Evolutionary conservation across 2,329 filamentous ascomycete genomes (phyloP), one percentile per base, ranked within the genome.

Genomic region (Leptographium procerum): DNA sequence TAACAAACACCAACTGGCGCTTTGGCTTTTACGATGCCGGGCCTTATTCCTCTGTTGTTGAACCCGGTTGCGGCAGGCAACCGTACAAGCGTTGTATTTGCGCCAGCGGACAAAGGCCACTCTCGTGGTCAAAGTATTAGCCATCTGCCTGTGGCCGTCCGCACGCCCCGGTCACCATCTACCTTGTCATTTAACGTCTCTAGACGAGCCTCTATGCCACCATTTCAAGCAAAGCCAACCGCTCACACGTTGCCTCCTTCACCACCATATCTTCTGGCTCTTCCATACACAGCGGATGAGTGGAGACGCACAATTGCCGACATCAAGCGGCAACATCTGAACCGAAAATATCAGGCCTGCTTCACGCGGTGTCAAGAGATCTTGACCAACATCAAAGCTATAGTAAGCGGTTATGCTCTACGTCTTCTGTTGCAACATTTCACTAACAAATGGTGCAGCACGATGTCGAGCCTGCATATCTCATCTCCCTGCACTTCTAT

Each of bases 401-500:
- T 66, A 55, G 76, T 78, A 69, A 68, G 74, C 29, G 13, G 8
- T 7, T 6, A 10, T 19, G 1, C 4, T 8, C 2, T 16, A 7
- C 29, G 26, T 14, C 40, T 16, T 31, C 40, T 36, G 4, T 36
- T 22, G 33, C 11, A 56, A 47, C 24, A n/a, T n/a, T n/a, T n/a
- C n/a, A 10, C 14, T 50, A 52, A 55, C 52, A 57, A 7, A 6
- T 7, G 13, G 16, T 14, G 1, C 29, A 64, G 63, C 28, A 56
- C n/a, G 26, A 71, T 29, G 70, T 78, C 24, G 77, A 82, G 65
- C 77, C 79, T 2, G 70, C 78, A 8, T 78, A 83, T 64, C 71
- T 82, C 36, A 78, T 84, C 62, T 83, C 82, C 61, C 72, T 84
- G 7, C 76, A 82, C 66, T 83, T 84, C 66, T 84, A 83, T 61